Evolutionary conservation across 208 protist species (phyloP), one percentile per base, ranked within the genome.

Genomic region (Lotmaria passim): DNA sequence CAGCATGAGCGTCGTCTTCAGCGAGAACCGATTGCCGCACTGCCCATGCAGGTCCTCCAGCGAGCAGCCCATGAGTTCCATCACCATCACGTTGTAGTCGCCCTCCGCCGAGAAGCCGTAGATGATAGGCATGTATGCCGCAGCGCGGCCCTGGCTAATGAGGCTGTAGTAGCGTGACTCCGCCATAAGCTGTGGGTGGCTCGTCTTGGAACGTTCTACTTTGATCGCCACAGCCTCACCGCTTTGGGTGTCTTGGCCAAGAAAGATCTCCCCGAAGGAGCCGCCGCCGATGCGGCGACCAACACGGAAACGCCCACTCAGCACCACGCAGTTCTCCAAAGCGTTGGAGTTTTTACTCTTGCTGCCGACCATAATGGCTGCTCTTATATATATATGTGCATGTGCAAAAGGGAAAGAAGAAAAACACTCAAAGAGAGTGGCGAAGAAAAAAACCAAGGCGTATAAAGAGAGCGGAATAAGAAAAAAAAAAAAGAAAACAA

Each of bases 221-320:
- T 98, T 98, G 69, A 98, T 93, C 44, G 95, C 95, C 10, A 97
- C 90, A 11, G 87, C 76, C 41, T 97, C 91, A 33, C 84, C 81
- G 7, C 86, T 97, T 69, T 94, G 84, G 50, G 95, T 96, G 68
- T 96, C 93, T 1, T 85, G 94, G 57, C 91, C 94, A 26, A 87
- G 86, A 78, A 95, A 98, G 69, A 98, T 97, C 63, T 98, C 94
- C 51, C 94, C 94, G 73, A 98, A 98, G 61, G 85, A 93, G 23
- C 99, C 98, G 41, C 81, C 82, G 21, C 99, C 99, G 79, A 99
- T 99, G 89, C 99, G 98, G 53, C 96, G 87, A 26, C 91, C 97
- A 44, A 99, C 88, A 43, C 94, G 78, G 79, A 96, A 99, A 61
- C 98, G 98, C 61, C 70, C 71, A 7, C 51, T 65, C 62, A 47